A percentile compares a stretch with the other conserved stretches of the same genome.
Evolutionary conservation across 495 filamentous ascomycete species (phyloP).

Genomic region (Talaromyces thailandensis): DNA sequence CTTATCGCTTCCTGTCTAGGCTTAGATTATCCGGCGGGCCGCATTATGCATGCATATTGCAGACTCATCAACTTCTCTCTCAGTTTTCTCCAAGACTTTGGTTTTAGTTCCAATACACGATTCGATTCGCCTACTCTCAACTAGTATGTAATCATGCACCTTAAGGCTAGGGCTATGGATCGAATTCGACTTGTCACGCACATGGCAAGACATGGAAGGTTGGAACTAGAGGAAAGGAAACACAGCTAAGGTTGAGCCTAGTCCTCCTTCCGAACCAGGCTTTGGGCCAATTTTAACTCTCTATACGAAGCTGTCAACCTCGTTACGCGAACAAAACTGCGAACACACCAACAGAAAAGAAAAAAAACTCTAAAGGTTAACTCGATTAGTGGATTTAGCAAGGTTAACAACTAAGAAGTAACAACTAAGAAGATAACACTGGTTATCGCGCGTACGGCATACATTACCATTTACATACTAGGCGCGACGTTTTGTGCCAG

Average conservation of each 20-base stretch:
- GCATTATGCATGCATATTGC: not conserved
- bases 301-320: not conserved
- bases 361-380: not conserved
- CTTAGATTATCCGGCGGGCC: conserved; percentile 1
- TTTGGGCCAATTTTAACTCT: not conserved
- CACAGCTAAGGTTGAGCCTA: not conserved
- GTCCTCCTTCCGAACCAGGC: not conserved
- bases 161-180: not conserved
- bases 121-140: too few relatives aligned
- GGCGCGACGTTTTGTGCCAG: not conserved
- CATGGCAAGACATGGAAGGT: not conserved
- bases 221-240: too few relatives aligned
- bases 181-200: not conserved
- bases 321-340: not conserved
- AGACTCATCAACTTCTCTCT: not conserved
- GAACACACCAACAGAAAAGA: not conserved
- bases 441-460: not conserved
- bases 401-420: too few relatives aligned
- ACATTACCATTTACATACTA: not conserved
- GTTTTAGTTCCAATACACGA: too few relatives aligned
- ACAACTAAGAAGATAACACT: not conserved
- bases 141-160: too few relatives aligned
- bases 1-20: not conserved
- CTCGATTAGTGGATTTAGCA: too few relatives aligned
- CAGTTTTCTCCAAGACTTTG: too few relatives aligned